Evolutionary conservation across 352 stramenopile species (phyloP).

Genomic region (Globisporangium polare): DNA sequence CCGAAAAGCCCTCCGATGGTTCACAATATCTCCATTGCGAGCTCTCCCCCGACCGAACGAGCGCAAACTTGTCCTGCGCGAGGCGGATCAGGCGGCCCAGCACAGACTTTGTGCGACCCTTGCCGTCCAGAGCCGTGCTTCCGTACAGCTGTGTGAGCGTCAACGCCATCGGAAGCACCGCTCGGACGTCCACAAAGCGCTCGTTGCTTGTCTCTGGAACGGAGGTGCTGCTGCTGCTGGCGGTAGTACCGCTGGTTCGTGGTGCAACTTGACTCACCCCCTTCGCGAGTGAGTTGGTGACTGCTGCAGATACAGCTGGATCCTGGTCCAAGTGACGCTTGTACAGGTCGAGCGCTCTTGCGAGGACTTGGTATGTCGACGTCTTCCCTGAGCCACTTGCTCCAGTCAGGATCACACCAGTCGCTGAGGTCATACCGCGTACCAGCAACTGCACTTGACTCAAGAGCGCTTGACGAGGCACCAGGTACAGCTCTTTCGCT

Average conservation of each 20-base stretch:
- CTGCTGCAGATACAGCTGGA: background rate
- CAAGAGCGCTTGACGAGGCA: slow-evolving; percentile 23
- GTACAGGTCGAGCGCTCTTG: slow-evolving; percentile 23
- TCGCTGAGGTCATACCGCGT: slow-evolving; percentile 1
- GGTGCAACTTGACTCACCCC: background rate
- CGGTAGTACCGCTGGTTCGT: background rate
- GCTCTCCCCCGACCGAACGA: background rate
- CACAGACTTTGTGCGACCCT: slow-evolving; percentile 32
- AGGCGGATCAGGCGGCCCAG: slow-evolving; percentile 29
- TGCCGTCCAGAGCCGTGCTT: slow-evolving; percentile 26
- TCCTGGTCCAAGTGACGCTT: background rate
- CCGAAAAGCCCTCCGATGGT: background rate
- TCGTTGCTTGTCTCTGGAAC: background rate
- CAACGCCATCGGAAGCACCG: slow-evolving; percentile 36
- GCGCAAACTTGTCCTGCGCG: slow-evolving; percentile 25
- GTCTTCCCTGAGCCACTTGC: slow-evolving; percentile 34
- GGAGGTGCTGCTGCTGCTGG: background rate
- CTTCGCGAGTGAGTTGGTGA: background rate
- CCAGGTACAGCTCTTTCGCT: slow-evolving; percentile 8
- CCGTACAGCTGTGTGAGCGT: slow-evolving; percentile 49
- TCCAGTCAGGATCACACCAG: slow-evolving; percentile 25
- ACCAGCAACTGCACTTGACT: slow-evolving; percentile 12
- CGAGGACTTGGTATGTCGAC: slow-evolving; percentile 29
- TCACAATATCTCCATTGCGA: background rate
- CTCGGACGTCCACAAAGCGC: slow-evolving; percentile 6